Base-by-base conservation (phyloP, 2,329 filamentous ascomycete species). In the Ascochyta fabae region DNA sequence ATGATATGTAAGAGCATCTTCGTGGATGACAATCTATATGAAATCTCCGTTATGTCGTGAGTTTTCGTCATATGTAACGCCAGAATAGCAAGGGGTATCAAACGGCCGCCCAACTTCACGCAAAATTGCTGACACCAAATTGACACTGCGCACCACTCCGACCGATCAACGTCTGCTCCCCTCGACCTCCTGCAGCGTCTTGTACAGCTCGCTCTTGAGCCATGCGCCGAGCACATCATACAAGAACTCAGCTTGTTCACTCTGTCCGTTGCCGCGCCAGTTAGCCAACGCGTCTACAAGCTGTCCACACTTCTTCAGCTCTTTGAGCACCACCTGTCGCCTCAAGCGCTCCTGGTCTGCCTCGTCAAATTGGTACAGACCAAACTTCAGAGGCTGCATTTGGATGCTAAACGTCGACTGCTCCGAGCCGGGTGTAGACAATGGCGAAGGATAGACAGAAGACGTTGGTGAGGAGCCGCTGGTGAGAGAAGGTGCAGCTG, bases 201-300 rank as follows among this genome's bases (percentile, higher is more conserved):
- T 71, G 48, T 61, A 64, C 44, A 72, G 49, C 56, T 72, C 65
- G 40, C 60, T 69, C 64, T 71, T 70, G 43, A 74, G 46, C 71
- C 71, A 74, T 26, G 67, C 62, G 31, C 71, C 70, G 3, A 74
- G 56, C 12, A 69, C 61, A 54, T 68, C 68, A 42, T 72, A 74
- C 40, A 73, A 40, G 26, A 66, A 70, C 57, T 69, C 64, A 1
- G 67, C 67, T 48, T 71, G 67, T 39, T 66, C 68, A 5, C 53
- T 56, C 27, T 58, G 58, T 8, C 59, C 57, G 7, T 64, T 50
- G 13, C 65, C 58, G 15, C 53, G 53, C 70, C 71, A 71, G 43
- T 61, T 65, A 16, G 66, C 67, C 46, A 74, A 45, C 33, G 68
- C 66, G 10, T 72, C 66, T 8, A 74, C 65, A 24, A 74, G 54